A percentile compares a stretch with the other conserved stretches of the same genome.
phyloP scores from a whole-genome alignment of 2,329 filamentous ascomycete genomes.

The Colletotrichum chlorophyti region DNA sequence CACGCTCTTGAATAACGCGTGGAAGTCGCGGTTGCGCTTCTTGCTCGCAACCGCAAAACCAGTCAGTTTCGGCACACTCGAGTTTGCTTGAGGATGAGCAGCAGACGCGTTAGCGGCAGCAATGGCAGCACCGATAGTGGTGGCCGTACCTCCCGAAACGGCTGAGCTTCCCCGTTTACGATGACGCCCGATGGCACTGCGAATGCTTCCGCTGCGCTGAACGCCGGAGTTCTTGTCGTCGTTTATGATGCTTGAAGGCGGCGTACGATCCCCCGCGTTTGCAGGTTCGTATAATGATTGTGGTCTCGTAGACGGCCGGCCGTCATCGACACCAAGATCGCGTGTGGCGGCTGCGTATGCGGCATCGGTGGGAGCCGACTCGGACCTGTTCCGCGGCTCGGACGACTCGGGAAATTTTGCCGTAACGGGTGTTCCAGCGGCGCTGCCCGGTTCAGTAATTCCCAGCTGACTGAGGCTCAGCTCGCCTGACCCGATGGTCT shows the following conservation, averaged over 20 bases:
- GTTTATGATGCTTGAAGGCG: conserved; percentile 69
- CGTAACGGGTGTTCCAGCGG: conserved; percentile 61
- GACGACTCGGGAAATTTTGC: conserved; percentile 59
- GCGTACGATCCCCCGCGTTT: conserved; percentile 65
- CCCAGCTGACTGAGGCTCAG: conserved; percentile 89
- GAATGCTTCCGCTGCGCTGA: conserved; percentile 71
- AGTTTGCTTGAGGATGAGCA: conserved; percentile 64
- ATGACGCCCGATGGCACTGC: conserved; percentile 65
- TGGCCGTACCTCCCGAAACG: conserved; percentile 66
- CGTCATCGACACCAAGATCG: conserved; percentile 47
- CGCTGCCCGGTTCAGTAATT: conserved; percentile 67
- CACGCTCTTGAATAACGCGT: conserved; percentile 91
- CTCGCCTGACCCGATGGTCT: conserved; percentile 88
- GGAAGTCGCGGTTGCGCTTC: conserved; percentile 95
- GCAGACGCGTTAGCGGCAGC: conserved; percentile 72
- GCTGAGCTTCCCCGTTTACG: conserved; percentile 85
- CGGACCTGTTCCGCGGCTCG: conserved; percentile 59
- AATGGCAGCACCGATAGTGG: conserved; percentile 75
- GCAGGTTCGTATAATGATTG: conserved; percentile 59
- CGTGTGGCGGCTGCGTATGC: conserved; percentile 34
- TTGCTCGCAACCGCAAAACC: conserved; percentile 97
- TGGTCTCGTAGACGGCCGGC: conserved; percentile 43
- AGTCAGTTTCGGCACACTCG: conserved; percentile 77
- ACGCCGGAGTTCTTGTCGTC: conserved; percentile 65
- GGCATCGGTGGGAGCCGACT: conserved; percentile 62